Evolutionary conservation across 2,329 filamentous ascomycete genomes (phyloP), one percentile per base, ranked within the genome.

Genomic region (Talaromyces albobiverticillius): DNA sequence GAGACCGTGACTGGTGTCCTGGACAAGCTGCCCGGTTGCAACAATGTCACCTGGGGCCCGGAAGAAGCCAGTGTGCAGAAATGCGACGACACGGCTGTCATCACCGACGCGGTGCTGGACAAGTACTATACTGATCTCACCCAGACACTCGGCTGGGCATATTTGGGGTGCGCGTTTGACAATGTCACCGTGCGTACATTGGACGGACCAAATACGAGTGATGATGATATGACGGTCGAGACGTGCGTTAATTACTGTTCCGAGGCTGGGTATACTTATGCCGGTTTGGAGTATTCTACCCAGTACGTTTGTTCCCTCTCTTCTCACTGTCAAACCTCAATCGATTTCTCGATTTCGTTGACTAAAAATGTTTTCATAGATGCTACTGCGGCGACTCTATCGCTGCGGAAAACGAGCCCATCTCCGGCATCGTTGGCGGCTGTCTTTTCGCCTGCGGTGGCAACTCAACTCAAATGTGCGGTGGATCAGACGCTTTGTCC

Each of bases 131-230:
- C 68, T 18, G 70, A 79, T 48, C 66, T 78, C 23, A 77, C 76
- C 3, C 60, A 60, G 22, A 71, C 79, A 42, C 72, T 74, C 51
- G 74, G 77, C 43, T 89, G 84, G 75, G 72, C 74, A 41, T 79
- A 82, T 59, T 65, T 80, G n/a, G 86, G 86, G 53, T 89, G 86
- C 71, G 86, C 80, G 62, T 65, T 64, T 7, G 78, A 80, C 60
- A 62, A 67, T 34, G 62, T 71, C 53, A 60, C 59, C 54, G 58
- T 58, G 38, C 75, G 76, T 49, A 74, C 75, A 13, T 58, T 69
- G 25, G 59, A 59, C n/a, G 63, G 57, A 26, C 57, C 59, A 23
- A 62, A 48, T 56, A 56, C 59, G 49, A 57, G 55, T 29, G 54
- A 61, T 23, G 57, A 36, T 14, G 53, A 59, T 46, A 62, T 64